Evolutionary conservation across 1,284 basidiomycete genomes (phyloP).

Genomic region (Apiotrichum porosum): DNA sequence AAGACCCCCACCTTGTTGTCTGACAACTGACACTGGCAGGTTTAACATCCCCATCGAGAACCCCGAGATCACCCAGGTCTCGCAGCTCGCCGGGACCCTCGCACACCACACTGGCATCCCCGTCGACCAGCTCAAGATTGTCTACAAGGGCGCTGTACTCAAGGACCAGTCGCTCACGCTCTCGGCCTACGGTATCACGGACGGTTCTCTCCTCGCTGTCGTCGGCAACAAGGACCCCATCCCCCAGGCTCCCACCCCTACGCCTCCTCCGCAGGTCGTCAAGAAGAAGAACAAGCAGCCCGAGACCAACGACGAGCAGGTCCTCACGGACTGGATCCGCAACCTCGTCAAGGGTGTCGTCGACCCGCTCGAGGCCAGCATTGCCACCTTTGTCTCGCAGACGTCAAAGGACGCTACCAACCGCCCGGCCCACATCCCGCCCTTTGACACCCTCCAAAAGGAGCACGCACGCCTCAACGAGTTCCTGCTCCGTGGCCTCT

Average conservation of each 20-base stretch:
- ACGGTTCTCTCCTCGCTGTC: slow-evolving; percentile 41
- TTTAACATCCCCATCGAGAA: slow-evolving; percentile 49
- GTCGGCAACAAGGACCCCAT: slow-evolving; percentile 40
- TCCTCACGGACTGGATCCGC: slow-evolving; percentile 43
- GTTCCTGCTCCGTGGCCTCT: slow-evolving; percentile 48
- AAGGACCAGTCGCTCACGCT: slow-evolving; percentile 47
- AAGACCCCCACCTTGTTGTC: not conserved
- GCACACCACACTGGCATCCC: slow-evolving; percentile 42
- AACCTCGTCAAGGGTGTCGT: slow-evolving; percentile 26
- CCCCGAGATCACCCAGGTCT: slow-evolving; percentile 41
- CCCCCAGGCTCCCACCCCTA: slow-evolving; percentile 18
- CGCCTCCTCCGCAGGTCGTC: slow-evolving; percentile 11
- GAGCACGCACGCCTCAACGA: slow-evolving; percentile 49
- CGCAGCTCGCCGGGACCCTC: slow-evolving; percentile 41
- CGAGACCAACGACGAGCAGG: slow-evolving; percentile 38
- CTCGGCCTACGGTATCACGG: slow-evolving; percentile 43
- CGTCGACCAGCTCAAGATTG: slow-evolving; percentile 40
- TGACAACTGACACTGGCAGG: too few species aligned
- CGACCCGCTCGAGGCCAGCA: slow-evolving; percentile 31
- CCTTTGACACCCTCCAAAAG: slow-evolving; percentile 40
- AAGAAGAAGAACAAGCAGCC: slow-evolving; percentile 46
- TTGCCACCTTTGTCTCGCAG: slow-evolving; percentile 36
- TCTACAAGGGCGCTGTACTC: slow-evolving; percentile 48
- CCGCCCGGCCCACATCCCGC: slow-evolving; percentile 32
- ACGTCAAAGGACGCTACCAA: slow-evolving; percentile 32